Evolutionary conservation across 805 yeast species (phyloP).

Genomic region (Wickerhamomyces chaumierensis): DNA sequence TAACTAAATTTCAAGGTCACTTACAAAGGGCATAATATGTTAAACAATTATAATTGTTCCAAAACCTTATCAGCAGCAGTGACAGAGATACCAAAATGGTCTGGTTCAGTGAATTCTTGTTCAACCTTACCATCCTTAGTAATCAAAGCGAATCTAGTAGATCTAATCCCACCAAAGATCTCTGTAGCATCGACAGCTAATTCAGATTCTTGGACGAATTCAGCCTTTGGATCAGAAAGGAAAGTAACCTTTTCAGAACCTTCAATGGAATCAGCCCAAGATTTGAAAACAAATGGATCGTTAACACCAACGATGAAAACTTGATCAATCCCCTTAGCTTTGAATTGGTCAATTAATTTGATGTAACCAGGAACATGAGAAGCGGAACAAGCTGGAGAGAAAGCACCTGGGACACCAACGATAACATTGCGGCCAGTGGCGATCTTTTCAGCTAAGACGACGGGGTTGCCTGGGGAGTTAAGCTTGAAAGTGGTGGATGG

Average conservation of each 20-base stretch:
- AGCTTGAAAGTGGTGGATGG: conserved; percentile 46
- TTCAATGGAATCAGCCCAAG: conserved; percentile 46
- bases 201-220: conserved; percentile 55
- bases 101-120: conserved; percentile 68
- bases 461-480: conserved; percentile 52
- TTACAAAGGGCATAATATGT: too few relatives aligned
- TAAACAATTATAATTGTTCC: conserved; percentile 12
- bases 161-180: conserved; percentile 67
- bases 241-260: conserved; percentile 30
- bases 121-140: conserved; percentile 67
- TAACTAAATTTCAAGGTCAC: too few relatives aligned
- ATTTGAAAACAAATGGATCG: conserved; percentile 76
- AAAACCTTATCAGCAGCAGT: conserved; percentile 29
- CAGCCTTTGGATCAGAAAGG: conserved; percentile 74
- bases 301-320: conserved; percentile 69
- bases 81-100: conserved; percentile 56
- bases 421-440: conserved; percentile 39
- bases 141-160: conserved; percentile 64
- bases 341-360: conserved; percentile 36
- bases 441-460: conserved; percentile 41
- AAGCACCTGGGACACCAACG: conserved; percentile 67
- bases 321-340: conserved; percentile 50
- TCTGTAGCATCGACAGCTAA: conserved; percentile 64
- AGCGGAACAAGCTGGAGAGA: conserved; percentile 69
- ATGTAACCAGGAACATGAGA: conserved; percentile 69